Evolutionary conservation across 1,284 basidiomycete genomes (phyloP).

Genomic region (Amylostereum chailletii): DNA sequence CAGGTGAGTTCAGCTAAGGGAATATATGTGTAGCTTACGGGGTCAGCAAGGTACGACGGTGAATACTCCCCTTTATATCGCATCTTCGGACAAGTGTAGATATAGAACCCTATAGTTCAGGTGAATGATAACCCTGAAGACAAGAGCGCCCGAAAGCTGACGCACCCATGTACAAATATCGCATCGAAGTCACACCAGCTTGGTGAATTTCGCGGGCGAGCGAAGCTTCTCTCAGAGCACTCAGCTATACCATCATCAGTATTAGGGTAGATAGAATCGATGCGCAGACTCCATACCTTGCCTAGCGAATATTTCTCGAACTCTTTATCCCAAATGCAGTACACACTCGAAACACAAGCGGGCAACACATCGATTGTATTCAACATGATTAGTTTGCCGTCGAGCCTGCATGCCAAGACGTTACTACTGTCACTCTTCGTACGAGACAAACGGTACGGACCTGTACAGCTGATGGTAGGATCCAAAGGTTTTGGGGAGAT

Average conservation of each 20-base stretch:
- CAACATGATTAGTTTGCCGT: constrained; percentile 79
- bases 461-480: constrained; percentile 82
- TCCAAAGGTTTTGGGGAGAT: constrained; percentile 70
- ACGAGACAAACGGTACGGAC: no score
- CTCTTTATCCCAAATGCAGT: constrained; percentile 86
- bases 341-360: constrained; percentile 86
- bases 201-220: constrained; percentile 66
- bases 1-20: not conserved
- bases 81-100: constrained; percentile 93
- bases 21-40: constrained; percentile 36
- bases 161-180: constrained; percentile 80
- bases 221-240: constrained; percentile 72
- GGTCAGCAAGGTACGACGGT: constrained; percentile 86
- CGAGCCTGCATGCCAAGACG: constrained; percentile 31
- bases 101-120: constrained; percentile 69
- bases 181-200: constrained; percentile 57
- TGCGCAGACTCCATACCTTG: constrained; percentile 43
- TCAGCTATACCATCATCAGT: constrained; percentile 42
- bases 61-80: constrained; percentile 90
- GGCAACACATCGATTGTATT: constrained; percentile 91
- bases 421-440: no score
- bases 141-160: not conserved
- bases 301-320: constrained; percentile 78
- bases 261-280: not conserved
- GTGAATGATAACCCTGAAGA: not conserved